Base-by-base conservation (phyloP, 495 filamentous ascomycete species). In the Tuber indicum region DNA sequence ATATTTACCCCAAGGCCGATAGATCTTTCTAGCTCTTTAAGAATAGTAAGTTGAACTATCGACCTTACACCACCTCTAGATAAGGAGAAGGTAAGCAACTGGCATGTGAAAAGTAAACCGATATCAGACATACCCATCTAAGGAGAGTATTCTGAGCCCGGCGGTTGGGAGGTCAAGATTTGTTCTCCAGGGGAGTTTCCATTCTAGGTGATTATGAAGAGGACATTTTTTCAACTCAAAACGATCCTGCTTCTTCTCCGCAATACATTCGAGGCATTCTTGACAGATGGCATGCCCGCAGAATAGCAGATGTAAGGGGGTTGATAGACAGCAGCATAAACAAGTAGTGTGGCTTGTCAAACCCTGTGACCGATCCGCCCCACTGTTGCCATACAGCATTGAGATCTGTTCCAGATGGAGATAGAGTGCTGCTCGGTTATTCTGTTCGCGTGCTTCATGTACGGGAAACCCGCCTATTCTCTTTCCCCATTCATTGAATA, bases 231-330 rank as follows among this genome's bases (percentile, higher is more conserved):
- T 81, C 47, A 78, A 36, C 32, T 73, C 77, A 10, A 78, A 83
- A 70, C 83, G 80, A 21, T 79, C 81, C 76, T 79, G 81, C 8
- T 66, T 69, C 23, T 86, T 82, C 44, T 84, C 79, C 41, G 78
- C 78, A 45, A 86, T 77, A 12, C 82, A 46, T 26, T 81, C 79
- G n/a, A 75, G 72, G 44, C 81, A 82, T 58, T 73, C 72, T 7
- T 78, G 74, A 32, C 89, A 91, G 0, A 91, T 82, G 9, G 89
- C 86, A 82, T 91, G 89, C 0, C 89, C 89, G 76, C 89, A 91
- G 16, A 86, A 86, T 4, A 91, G 75, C 1, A 86, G 84, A 77
- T 90, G 87, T 74, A 89, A 85, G 0, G 89, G 87, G 0, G 86
- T 78, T 47, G 87, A 86, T 47, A 84, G 84, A 72, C 90, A 78